Evolutionary conservation across 75 land plant species (phyloP).

Genomic region (Cunninghamia lanceolata): DNA sequence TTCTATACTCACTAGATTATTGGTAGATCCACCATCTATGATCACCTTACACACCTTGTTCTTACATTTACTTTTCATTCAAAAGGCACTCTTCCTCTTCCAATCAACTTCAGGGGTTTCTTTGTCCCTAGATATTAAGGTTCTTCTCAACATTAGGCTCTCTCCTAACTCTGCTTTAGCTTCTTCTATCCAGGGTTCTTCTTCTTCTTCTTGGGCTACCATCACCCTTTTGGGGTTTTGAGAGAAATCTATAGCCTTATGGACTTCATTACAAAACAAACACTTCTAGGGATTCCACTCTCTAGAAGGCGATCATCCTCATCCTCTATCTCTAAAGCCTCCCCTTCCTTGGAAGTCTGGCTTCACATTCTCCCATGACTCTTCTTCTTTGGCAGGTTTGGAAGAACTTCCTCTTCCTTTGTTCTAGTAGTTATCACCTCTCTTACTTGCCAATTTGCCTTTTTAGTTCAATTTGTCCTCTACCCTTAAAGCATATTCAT

Average conservation of each 20-base stretch:
- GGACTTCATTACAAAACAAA: background rate
- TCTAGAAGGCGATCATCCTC: background rate
- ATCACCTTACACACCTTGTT: conserved; percentile 24
- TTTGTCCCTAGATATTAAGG: too few species aligned
- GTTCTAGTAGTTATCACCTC: background rate
- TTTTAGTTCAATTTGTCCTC: background rate
- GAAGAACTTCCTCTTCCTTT: background rate
- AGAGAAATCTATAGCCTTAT: background rate
- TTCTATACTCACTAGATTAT: background rate
- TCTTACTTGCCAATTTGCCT: background rate
- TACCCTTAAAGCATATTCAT: background rate
- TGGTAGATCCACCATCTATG: background rate
- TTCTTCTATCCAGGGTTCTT: background rate
- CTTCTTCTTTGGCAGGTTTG: background rate
- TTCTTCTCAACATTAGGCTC: too few species aligned
- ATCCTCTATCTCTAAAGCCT: background rate
- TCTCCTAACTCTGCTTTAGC: background rate
- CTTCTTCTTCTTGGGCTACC: background rate
- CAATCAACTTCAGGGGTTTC: too few species aligned
- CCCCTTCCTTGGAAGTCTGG: background rate
- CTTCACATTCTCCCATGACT: background rate
- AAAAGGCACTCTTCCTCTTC: too few species aligned
- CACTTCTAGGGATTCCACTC: background rate
- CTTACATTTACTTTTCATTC: too few species aligned
- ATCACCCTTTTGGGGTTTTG: too few species aligned